A percentile compares a stretch with the other conserved stretches of the same genome.
phyloP scores from a whole-genome alignment of 2,329 filamentous ascomycete genomes.

The Neobulgaria alba region DNA sequence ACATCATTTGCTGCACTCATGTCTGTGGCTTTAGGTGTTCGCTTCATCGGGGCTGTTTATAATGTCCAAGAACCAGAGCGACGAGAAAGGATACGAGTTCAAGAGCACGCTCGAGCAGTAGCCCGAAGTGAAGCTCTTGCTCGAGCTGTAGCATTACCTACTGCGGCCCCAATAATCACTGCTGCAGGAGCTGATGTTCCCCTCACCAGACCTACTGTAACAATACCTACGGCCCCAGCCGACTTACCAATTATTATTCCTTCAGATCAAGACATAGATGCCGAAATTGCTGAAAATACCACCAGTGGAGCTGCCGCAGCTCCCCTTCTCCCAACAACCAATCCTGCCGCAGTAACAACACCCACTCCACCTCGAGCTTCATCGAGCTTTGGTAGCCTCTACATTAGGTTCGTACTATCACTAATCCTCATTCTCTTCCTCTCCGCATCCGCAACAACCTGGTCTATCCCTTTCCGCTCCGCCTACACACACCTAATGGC shows the following conservation, averaged over 20 bases:
- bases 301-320: conserved; percentile 19
- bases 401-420: conserved; percentile 48
- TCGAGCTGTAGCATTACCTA: conserved; percentile 17
- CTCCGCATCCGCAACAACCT: conserved; percentile 50
- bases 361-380: conserved; percentile 4
- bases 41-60: conserved; percentile 52
- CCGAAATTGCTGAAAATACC: conserved; percentile 43
- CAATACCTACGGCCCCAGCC: not conserved
- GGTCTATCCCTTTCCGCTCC: conserved; percentile 47
- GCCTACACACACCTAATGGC: conserved; percentile 55
- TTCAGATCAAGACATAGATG: conserved; percentile 54
- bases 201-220: conserved; percentile 4
- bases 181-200: conserved; percentile 18
- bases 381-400: conserved; percentile 44
- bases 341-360: conserved; percentile 22
- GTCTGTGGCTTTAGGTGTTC: conserved; percentile 47
- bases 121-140: conserved; percentile 18
- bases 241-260: conserved; percentile 47
- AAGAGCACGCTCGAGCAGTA: conserved; percentile 20
- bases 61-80: conserved; percentile 52
- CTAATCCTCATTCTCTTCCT: conserved; percentile 49
- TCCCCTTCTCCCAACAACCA: conserved; percentile 21
- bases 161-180: conserved; percentile 21
- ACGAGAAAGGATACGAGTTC: conserved; percentile 29
- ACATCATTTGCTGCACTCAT: conserved; percentile 46